A percentile compares a stretch with the other conserved stretches of the same genome.
Evolutionary conservation across 2,329 filamentous ascomycete genomes (phyloP).

Genomic region (Pezicula rhizophila): DNA sequence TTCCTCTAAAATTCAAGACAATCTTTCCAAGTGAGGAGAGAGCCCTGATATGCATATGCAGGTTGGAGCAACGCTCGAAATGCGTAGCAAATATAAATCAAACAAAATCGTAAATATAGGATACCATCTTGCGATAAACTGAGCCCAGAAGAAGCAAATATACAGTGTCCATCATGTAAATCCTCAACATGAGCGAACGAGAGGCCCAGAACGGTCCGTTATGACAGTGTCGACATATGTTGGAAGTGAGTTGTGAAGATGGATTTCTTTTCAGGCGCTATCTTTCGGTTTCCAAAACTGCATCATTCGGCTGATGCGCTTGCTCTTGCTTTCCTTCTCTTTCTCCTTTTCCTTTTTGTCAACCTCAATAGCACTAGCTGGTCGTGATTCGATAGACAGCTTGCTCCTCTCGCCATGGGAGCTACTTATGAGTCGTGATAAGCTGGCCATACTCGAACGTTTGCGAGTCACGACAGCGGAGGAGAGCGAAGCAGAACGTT

Average conservation of each 20-base stretch:
- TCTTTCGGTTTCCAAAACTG: conserved; percentile 63
- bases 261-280: conserved; percentile 5
- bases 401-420: conserved; percentile 72
- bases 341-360: conserved; percentile 53
- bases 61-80: conserved; percentile 17
- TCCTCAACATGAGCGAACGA: not conserved
- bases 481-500: conserved; percentile 57
- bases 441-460: conserved; percentile 68
- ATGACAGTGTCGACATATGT: not conserved
- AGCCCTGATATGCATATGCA: conserved; percentile 14
- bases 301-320: conserved; percentile 67
- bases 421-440: conserved; percentile 70
- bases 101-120: conserved; percentile 9
- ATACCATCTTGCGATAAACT: conserved; percentile 2
- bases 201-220: not conserved
- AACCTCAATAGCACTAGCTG: conserved; percentile 39
- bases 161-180: conserved; percentile 5
- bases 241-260: not conserved
- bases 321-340: conserved; percentile 57
- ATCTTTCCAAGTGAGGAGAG: conserved; percentile 18
- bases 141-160: conserved; percentile 18
- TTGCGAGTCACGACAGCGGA: conserved; percentile 60
- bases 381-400: conserved; percentile 58
- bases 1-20: conserved; percentile 9
- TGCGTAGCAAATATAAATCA: conserved; percentile 16